A percentile compares a stretch with the other conserved stretches of the same genome.
Evolutionary conservation across 2,329 filamentous ascomycete genomes (phyloP).

Genomic region (Thielaviopsis punctulata): DNA sequence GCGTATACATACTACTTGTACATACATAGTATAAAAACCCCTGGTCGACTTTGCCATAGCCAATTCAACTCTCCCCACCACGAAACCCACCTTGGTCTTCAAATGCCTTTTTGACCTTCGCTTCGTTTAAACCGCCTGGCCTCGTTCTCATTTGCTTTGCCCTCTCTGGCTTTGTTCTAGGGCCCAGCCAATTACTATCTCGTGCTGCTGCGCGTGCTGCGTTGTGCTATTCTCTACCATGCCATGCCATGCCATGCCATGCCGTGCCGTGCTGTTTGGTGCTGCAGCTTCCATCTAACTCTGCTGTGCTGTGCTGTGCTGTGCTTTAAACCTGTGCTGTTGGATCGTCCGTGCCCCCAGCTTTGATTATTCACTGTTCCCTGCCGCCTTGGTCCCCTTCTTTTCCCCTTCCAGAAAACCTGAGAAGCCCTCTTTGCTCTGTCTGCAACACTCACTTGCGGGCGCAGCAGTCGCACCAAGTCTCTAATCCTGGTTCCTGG

Average conservation of each 20-base stretch:
- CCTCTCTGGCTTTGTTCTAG: too few relatives aligned
- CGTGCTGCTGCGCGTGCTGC: neutral
- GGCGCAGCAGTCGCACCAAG: neutral
- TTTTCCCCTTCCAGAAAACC: slow-evolving; percentile 5
- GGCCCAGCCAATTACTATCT: too few relatives aligned
- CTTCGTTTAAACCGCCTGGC: neutral
- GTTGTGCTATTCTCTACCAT: neutral
- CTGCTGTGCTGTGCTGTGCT: too few relatives aligned
- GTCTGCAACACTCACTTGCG: neutral
- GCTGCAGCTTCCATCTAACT: too few relatives aligned
- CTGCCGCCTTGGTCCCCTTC: neutral
- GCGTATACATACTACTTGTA: too few relatives aligned
- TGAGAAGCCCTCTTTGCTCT: neutral
- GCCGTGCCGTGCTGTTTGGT: too few relatives aligned
- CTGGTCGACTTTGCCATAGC: neutral
- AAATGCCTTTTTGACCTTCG: neutral
- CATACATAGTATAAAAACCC: too few relatives aligned
- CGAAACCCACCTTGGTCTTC: neutral
- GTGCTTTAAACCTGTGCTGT: neutral
- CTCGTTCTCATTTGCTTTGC: neutral
- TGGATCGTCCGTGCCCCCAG: neutral
- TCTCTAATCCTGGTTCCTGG: neutral
- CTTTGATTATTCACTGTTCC: neutral
- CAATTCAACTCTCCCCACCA: neutral
- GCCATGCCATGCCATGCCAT: too few relatives aligned